A percentile compares a stretch with the other conserved stretches of the same genome.
Evolutionary conservation across 306 rosid species (phyloP).

Genomic region (Alnus rubra): DNA sequence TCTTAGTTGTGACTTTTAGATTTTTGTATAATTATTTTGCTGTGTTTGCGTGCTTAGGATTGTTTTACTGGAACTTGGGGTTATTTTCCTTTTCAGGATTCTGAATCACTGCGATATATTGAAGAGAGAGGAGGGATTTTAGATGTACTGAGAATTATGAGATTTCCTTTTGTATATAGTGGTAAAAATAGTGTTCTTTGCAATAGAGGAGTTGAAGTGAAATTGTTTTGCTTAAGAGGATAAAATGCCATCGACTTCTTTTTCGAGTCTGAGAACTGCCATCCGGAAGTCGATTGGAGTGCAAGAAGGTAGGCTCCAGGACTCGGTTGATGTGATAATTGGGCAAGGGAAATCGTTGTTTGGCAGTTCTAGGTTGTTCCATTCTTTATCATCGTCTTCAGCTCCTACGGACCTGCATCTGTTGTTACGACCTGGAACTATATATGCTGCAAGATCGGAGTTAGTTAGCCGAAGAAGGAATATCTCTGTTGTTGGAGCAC

Average conservation of each 20-base stretch:
- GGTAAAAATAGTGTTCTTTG: constrained; percentile 35
- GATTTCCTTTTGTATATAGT: constrained; percentile 40
- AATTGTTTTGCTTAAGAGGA: constrained; percentile 41
- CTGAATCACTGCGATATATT: constrained; percentile 20
- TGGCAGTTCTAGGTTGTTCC: constrained; percentile 52
- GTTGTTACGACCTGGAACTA: constrained; percentile 38
- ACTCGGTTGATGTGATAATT: constrained; percentile 52
- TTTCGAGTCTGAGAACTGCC: constrained; percentile 54
- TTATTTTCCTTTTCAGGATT: constrained; percentile 35
- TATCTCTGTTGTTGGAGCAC: constrained; percentile 65
- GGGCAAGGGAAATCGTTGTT: constrained; percentile 64
- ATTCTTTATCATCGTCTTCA: constrained; percentile 40
- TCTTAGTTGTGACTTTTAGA: background rate
- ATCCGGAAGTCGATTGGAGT: constrained; percentile 51
- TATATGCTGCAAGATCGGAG: constrained; percentile 53
- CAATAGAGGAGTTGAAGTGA: constrained; percentile 27
- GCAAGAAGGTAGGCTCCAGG: constrained; percentile 50
- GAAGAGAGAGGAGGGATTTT: constrained; percentile 7
- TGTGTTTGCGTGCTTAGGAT: background rate
- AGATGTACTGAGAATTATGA: constrained; percentile 65
- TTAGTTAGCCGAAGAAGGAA: constrained; percentile 45
- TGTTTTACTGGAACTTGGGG: background rate
- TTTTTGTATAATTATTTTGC: background rate
- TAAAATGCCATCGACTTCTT: constrained; percentile 78
- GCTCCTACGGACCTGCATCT: constrained; percentile 40